These are phyloP conservation scores for Globisporangium splendens DNA, from an alignment of 352 stramenopile species.

Conservation along the genomic window DNA sequence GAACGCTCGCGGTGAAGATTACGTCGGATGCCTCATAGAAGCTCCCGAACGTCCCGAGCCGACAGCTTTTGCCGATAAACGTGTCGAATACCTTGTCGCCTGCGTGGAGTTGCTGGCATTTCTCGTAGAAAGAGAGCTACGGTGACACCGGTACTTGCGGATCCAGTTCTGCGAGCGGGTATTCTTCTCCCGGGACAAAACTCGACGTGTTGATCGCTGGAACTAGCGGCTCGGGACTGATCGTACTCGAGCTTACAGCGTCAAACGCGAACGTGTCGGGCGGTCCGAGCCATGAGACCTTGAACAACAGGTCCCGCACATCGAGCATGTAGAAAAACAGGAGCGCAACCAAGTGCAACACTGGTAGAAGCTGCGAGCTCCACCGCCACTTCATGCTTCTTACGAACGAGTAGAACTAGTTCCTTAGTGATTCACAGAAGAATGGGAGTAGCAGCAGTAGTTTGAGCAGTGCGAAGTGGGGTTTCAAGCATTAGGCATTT, in stretches of 20 bases:
- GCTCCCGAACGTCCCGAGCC: constrained; percentile 14
- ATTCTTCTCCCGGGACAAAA: constrained; percentile 15
- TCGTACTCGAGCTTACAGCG: constrained; percentile 8
- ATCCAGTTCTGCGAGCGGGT: neutral
- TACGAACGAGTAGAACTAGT: no score
- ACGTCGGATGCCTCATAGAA: constrained; percentile 23
- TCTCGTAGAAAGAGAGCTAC: constrained; percentile 29
- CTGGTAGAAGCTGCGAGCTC: constrained; percentile 11
- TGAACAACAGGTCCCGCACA: constrained; percentile 29
- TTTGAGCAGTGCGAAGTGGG: no score
- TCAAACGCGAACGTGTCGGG: constrained; percentile 20
- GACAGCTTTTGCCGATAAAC: constrained; percentile 21
- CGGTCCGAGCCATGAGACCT: constrained; percentile 28
- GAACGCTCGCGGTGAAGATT: constrained; percentile 31
- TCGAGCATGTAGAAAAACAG: constrained; percentile 32
- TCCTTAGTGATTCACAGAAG: no score
- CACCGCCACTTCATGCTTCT: constrained; percentile 7
- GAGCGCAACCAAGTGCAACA: constrained; percentile 19
- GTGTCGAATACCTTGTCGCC: constrained; percentile 7
- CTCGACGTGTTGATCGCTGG: constrained; percentile 14
- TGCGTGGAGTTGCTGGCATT: constrained; percentile 24
- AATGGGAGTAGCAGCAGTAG: constrained; percentile 8
- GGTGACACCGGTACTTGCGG: constrained; percentile 10
- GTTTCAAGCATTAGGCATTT: no score
- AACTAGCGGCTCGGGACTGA: constrained; percentile 13